Base-by-base conservation (phyloP, 83 land plant genomes). In the Diphasiastrum complanatum region DNA sequence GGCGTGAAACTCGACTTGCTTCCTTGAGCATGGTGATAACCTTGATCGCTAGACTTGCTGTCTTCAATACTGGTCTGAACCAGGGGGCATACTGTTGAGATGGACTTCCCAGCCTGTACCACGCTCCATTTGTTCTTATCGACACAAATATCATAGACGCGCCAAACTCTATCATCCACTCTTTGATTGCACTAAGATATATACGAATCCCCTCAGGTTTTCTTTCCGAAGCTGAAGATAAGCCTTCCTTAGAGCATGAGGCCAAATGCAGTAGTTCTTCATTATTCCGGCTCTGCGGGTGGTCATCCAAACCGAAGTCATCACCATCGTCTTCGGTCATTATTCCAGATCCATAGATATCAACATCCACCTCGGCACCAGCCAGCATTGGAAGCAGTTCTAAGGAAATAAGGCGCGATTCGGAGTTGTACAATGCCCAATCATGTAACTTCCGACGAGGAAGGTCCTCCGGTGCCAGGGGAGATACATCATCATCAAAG, bases 121-220 rank as follows among this genome's bases (percentile, higher is more conserved):
- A 89, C 29, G 96, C 85, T 65, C 83, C 65, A 59, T 85, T 89
- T 12, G 99, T 93, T n/a, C 96, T 58, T 45, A 89, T 81, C 29
- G 89, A 93, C 3, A 89, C 76, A 33, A 78, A 83, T 29, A 89
- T 51, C 83, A 85, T 89, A 51, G 78, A 64, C n/a, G 85, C 78
- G 47, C 99, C 96, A 72, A 89, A 93, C 53, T 93, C 99, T 53
- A 93, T 83, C 86, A 81, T 66, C 99, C 99, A 93, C 61, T 93
- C 99, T 74, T 89, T 93, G 36, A 93, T 83, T 30, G 96, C 83
- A 78, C 96, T 93, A 58, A 93, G 43, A 69, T 79, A 93, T 29
- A 93, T 65, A 37, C 89, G 85, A 30, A 93, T 74, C 5, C 96
- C 91, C 47, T 81, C 74, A 32, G 60, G 60, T 20, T 63, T 51